Evolutionary conservation across 495 filamentous ascomycete species (phyloP).

Genomic region (Annulohypoxylon bovei): DNA sequence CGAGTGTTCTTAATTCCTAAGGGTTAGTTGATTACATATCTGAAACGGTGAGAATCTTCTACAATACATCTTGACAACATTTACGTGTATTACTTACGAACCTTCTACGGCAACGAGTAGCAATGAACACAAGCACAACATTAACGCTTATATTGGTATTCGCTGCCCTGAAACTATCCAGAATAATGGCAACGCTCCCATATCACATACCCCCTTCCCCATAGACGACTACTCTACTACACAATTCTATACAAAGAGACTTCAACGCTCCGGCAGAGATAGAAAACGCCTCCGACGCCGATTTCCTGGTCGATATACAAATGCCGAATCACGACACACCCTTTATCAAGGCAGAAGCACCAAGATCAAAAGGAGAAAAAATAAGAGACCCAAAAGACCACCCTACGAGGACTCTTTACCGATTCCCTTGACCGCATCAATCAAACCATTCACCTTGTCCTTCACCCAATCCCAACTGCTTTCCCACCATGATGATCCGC

Average conservation of each 20-base stretch:
- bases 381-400: neutral
- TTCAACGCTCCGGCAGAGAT: neutral
- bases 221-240: neutral
- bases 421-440: constrained; percentile 50
- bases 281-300: constrained; percentile 1
- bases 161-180: neutral
- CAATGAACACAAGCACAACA: neutral
- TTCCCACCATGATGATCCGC: constrained; percentile 40
- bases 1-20: too few relatives aligned
- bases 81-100: neutral
- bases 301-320: neutral
- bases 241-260: neutral
- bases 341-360: neutral
- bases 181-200: neutral
- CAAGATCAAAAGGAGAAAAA: neutral
- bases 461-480: constrained; percentile 61
- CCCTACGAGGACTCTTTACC: constrained; percentile 16
- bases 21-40: too few relatives aligned
- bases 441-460: constrained; percentile 54
- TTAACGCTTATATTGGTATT: neutral
- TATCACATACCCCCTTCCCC: neutral
- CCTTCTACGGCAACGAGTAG: too few relatives aligned
- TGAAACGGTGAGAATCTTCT: too few relatives aligned
- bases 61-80: neutral
- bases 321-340: neutral